Evolutionary conservation across 1,284 basidiomycete genomes (phyloP).

Genomic region (Peniophora sp.): DNA sequence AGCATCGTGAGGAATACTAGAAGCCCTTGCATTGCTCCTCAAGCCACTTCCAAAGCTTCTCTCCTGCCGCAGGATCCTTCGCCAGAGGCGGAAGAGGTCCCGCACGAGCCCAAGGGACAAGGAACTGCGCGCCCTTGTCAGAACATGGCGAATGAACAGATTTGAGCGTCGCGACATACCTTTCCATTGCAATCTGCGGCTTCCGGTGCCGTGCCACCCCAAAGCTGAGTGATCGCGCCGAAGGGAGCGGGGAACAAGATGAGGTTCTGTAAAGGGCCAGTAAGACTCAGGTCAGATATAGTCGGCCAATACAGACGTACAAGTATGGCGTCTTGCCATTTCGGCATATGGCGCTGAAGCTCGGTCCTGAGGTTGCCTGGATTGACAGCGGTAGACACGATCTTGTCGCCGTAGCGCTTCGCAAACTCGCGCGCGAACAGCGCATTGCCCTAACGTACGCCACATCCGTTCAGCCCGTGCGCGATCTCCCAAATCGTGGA

Average conservation of each 20-base stretch:
- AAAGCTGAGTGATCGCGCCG: slow-evolving; percentile 46
- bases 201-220: slow-evolving; percentile 38
- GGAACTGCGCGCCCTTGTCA: slow-evolving; percentile 15
- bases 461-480: slow-evolving; percentile 11
- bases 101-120: slow-evolving; percentile 29
- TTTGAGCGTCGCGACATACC: slow-evolving; percentile 22
- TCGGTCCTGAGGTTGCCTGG: slow-evolving; percentile 25
- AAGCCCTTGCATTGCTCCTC: slow-evolving; percentile 20
- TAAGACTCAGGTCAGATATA: too few species aligned
- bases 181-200: slow-evolving; percentile 36
- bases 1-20: too few species aligned
- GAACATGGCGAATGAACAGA: too few species aligned
- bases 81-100: slow-evolving; percentile 13
- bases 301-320: background rate
- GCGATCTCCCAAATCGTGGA: background rate
- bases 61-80: slow-evolving; percentile 20
- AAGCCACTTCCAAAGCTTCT: slow-evolving; percentile 29
- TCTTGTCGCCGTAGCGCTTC: slow-evolving; percentile 19
- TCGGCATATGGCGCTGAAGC: slow-evolving; percentile 10
- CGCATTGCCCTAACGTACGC: slow-evolving; percentile 32
- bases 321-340: background rate
- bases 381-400: slow-evolving; percentile 30
- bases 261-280: too few species aligned
- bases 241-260: slow-evolving; percentile 17
- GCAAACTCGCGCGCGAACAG: slow-evolving; percentile 28